These are phyloP conservation scores for Arabidopsis lyrata DNA, from an alignment of 441 rosid genomes.

Conservation along the genomic window DNA sequence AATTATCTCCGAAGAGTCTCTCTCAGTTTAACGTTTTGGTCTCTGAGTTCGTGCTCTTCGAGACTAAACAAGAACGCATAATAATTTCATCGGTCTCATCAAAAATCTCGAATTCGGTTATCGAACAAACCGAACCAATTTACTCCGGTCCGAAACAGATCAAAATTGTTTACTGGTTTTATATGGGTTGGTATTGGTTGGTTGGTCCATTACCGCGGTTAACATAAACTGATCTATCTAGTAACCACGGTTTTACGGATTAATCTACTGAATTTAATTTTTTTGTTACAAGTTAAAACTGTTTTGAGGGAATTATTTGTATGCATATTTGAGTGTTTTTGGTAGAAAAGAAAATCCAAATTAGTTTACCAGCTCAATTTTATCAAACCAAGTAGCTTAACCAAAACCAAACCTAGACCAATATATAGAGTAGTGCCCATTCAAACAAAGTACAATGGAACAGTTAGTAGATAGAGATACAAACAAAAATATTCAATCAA, in stretches of 20 bases:
- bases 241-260: neutral
- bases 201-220: neutral
- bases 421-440: neutral
- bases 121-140: neutral
- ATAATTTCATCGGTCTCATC: neutral
- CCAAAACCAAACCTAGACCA: slow-evolving; percentile 16
- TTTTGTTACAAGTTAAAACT: neutral
- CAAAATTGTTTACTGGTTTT: neutral
- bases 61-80: slow-evolving; percentile 14
- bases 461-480: neutral
- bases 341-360: neutral
- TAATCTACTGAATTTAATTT: neutral
- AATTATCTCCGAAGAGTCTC: neutral
- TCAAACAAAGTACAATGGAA: slow-evolving; percentile 25
- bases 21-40: slow-evolving; percentile 30
- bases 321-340: too few relatives aligned
- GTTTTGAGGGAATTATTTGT: neutral
- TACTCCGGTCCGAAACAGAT: slow-evolving; percentile 26
- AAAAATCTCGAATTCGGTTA: slow-evolving; percentile 12
- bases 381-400: slow-evolving; percentile 14
- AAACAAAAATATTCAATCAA: slow-evolving; percentile 2
- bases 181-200: neutral
- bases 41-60: neutral
- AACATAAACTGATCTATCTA: neutral
- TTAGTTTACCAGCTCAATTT: slow-evolving; percentile 15